phyloP scores from a whole-genome alignment of 1,284 basidiomycete species.

The Ceratobasidium sp. region DNA sequence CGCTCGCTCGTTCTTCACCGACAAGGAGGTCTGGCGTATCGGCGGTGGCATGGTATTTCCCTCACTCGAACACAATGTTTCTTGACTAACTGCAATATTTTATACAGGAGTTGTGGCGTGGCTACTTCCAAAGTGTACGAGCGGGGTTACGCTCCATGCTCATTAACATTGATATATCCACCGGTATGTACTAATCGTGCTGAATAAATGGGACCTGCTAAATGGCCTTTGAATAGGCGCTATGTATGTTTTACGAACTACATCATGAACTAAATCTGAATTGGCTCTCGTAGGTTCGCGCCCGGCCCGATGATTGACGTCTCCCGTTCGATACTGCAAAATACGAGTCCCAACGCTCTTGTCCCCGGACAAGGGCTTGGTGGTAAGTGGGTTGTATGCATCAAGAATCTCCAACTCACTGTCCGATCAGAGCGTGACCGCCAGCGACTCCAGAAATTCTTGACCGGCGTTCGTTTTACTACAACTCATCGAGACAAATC shows the following conservation, averaged over 20 bases:
- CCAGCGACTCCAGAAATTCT: slow-evolving; percentile 64
- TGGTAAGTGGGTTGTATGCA: too few relatives aligned
- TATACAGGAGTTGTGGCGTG: slow-evolving; percentile 45
- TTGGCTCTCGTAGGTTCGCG: slow-evolving; percentile 58
- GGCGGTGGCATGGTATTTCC: slow-evolving; percentile 77
- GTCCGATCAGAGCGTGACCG: slow-evolving; percentile 34
- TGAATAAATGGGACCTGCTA: slow-evolving; percentile 52
- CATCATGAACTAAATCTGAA: background rate
- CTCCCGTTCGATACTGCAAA: slow-evolving; percentile 65
- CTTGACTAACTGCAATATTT: background rate
- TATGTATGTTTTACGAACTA: background rate
- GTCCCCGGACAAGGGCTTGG: slow-evolving; percentile 54
- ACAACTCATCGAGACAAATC: slow-evolving; percentile 56
- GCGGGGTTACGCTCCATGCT: slow-evolving; percentile 72
- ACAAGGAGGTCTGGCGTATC: slow-evolving; percentile 69
- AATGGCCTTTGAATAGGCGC: slow-evolving; percentile 2
- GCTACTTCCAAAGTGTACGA: slow-evolving; percentile 63
- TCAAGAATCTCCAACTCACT: too few relatives aligned
- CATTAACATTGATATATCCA: slow-evolving; percentile 81
- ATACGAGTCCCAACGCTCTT: slow-evolving; percentile 67
- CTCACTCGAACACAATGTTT: slow-evolving; percentile 52
- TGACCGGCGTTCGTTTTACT: slow-evolving; percentile 65
- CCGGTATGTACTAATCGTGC: slow-evolving; percentile 58
- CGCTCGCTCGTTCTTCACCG: slow-evolving; percentile 77
- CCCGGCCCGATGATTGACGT: slow-evolving; percentile 60